Evolutionary conservation across 1,284 basidiomycete species (phyloP), one percentile per base, ranked within the genome.

Genomic region (Vanrija pseudolonga): DNA sequence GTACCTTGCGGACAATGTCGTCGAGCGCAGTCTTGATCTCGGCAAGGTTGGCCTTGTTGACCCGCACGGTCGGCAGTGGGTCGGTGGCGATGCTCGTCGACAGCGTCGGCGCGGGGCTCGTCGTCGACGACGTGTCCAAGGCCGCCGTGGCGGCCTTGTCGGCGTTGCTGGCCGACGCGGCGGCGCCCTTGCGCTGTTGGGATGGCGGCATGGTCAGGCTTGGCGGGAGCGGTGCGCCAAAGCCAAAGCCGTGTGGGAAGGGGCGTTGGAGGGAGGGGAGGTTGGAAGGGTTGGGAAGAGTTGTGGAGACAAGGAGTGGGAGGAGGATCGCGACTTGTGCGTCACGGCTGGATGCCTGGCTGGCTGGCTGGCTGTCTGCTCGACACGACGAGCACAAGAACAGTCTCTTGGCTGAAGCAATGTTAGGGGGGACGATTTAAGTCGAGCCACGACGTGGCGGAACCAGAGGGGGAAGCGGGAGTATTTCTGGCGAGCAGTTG

Each of bases 1-100:
- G n/a, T n/a, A n/a, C 92, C 72, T 88, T 85, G 76, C 89, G 90
- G 59, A 95, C 78, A 39, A 87, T 86, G 78, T 95, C 92, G 72
- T 96, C 93, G 63, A 89, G 87, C 14, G 92, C 85, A 65, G 86
- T 85, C 79, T 95, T 95, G 72, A 96, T 83, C 69, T 95, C 92
- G 19, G 82, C 82, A 47, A 84, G 68, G 71, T 83, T 90, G 23
- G 85, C 82, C 65, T 87, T 89, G 81, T 96, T 96, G 61, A 94
- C 85, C 69, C 87, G 88, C 68, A 92, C 81, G 0, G 55, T 61
- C 3, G 74, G 73, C 11, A 73, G 57, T 0, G 74, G 71, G 55
- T 72, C 73, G 4, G 62, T 68, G 12, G 62, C 61, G 19, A 74
- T 53, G 19, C 48, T 42, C 19, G 39, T 17, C 26, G 56, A 37